Evolutionary conservation across 768 basidiomycete species (phyloP).

Genomic region (Leccinum longicurvipes): DNA sequence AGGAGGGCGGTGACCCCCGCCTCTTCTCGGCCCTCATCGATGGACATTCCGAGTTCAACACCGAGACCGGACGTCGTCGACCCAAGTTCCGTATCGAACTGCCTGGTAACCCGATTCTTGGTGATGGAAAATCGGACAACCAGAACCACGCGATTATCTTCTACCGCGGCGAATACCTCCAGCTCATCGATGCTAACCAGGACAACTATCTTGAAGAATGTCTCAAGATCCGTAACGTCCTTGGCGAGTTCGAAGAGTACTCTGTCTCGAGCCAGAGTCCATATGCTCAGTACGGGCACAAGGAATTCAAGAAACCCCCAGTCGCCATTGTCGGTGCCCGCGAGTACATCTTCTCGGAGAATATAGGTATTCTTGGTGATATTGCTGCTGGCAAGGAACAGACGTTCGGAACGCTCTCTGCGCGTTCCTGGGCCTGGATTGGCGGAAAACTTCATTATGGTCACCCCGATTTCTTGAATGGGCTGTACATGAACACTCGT

Average conservation of each 20-base stretch:
- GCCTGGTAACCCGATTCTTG: conserved; percentile 97
- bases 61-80: conserved; percentile 80
- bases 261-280: conserved; percentile 81
- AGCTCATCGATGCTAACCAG: conserved; percentile 99
- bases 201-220: conserved; percentile 99
- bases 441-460: conserved; percentile 99
- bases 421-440: conserved; percentile 93
- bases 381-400: conserved; percentile 99
- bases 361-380: conserved; percentile 98
- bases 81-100: conserved; percentile 99
- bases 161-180: conserved; percentile 98
- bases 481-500: conserved; percentile 95
- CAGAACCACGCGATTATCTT: conserved; percentile 99
- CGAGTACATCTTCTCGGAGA: conserved; percentile 99
- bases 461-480: conserved; percentile 99
- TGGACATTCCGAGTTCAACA: conserved; percentile 93
- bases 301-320: conserved; percentile 84
- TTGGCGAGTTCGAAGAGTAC: conserved; percentile 97
- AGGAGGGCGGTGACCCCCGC: conserved; percentile 91
- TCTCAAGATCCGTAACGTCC: conserved; percentile 97
- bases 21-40: conserved; percentile 97
- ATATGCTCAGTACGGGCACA: conserved; percentile 85
- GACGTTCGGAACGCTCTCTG: conserved; percentile 97
- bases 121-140: conserved; percentile 99
- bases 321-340: conserved; percentile 98